Evolutionary conservation across 768 basidiomycete genomes (phyloP), one percentile per base, ranked within the genome.

Genomic region (Kondoa subrosea): DNA sequence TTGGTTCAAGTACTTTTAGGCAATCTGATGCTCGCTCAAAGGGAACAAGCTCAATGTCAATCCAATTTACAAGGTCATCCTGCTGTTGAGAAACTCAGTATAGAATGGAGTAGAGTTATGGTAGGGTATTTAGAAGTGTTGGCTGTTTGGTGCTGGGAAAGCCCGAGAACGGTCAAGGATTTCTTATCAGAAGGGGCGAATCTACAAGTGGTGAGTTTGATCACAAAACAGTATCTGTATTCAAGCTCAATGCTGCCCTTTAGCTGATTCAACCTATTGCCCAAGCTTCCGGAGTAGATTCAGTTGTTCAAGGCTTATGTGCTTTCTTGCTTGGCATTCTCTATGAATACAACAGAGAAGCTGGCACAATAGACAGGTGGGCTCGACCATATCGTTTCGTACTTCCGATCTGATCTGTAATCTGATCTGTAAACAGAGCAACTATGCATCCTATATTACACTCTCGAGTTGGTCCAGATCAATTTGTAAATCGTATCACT

Each of bases 71-170:
- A 14, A 80, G 86, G 71, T 81, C 83, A 27, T 0, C 64, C 58
- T 3, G 85, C 85, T 3, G 78, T 77, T 4, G 68, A 73, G 29
- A 84, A 84, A 50, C 80, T 81, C 58, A 89, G 68, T 57, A 34
- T 92, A 62, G 92, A 95, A 73, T 96, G 91, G 90, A 90, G 91
- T 70, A 81, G 90, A 68, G 79, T 93, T 60, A 85, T 91, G 73
- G 85, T 89, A 4, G 87, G 85, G 0, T 93, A 96, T 74, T 80
- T 97, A 34, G 83, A 84, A 61, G 76, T 95, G 66, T 80, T 99
- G 33, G 81, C 84, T 2, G 89, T 91, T 70, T 99, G 95, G 95
- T 80, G 95, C 4, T 99, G 92, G 92, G 93, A 97, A 73, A 92
- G 95, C 73, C 85, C 91, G 0, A 83, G 81, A 65, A 86, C 88